phyloP scores from a whole-genome alignment of 305 asterid genomes.

The Vinca major region DNA sequence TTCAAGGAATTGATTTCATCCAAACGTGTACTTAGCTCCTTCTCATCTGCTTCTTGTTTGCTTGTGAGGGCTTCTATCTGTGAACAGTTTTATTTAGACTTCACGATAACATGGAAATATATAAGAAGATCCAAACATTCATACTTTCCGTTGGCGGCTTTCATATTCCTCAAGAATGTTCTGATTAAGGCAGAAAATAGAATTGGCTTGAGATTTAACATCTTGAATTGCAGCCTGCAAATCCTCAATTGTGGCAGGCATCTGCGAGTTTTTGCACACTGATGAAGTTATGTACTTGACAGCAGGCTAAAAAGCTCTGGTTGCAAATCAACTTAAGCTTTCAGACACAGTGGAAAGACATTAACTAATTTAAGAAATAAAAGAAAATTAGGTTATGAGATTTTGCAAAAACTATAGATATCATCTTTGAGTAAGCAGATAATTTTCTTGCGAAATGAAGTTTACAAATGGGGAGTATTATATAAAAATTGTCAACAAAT shows the following conservation, averaged over 20 bases:
- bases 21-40: constrained; percentile 37
- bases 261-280: constrained; percentile 36
- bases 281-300: neutral
- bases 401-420: neutral
- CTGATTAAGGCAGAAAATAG: constrained; percentile 78
- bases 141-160: constrained; percentile 70
- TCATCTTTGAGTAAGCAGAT: neutral
- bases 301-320: neutral
- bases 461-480: neutral
- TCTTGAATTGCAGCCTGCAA: constrained; percentile 84
- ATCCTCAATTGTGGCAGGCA: constrained; percentile 92
- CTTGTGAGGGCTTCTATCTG: constrained; percentile 62
- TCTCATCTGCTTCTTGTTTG: constrained; percentile 58
- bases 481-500: neutral
- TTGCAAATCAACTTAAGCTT: neutral
- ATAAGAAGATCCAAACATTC: constrained; percentile 12
- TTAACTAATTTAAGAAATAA: neutral
- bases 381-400: neutral
- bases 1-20: constrained; percentile 62
- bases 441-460: neutral
- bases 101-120: constrained; percentile 9
- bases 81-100: constrained; percentile 20
- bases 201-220: constrained; percentile 71
- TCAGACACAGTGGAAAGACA: neutral
- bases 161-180: constrained; percentile 91